Percentiles rank a stretch among this genome's conserved stretches.
Conservation (phyloP, 495 filamentous ascomycete species). For the Poronia punctata region DNA sequence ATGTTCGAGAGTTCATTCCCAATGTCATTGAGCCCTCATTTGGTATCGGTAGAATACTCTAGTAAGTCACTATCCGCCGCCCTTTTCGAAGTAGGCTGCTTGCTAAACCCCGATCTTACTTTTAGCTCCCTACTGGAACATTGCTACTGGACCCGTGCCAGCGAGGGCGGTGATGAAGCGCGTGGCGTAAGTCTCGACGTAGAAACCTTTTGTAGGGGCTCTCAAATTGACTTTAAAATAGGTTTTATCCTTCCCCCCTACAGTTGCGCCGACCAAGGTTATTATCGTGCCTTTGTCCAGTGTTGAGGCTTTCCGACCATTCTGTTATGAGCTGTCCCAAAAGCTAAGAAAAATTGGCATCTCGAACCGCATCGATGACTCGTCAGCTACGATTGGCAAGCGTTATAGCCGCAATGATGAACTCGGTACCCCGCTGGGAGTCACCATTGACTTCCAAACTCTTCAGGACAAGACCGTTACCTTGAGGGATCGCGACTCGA, state of each 20-base stretch:
- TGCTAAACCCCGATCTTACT: not conserved
- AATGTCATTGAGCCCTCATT: slow-evolving; percentile 70
- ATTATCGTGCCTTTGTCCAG: slow-evolving; percentile 65
- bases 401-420: slow-evolving; percentile 69
- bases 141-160: slow-evolving; percentile 56
- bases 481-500: slow-evolving; percentile 66
- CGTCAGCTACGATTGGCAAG: slow-evolving; percentile 65
- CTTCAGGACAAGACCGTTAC: slow-evolving; percentile 64
- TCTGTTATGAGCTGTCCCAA: slow-evolving; percentile 48
- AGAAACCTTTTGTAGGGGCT: not conserved
- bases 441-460: slow-evolving; percentile 71
- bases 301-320: slow-evolving; percentile 53
- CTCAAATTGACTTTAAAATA: slow-evolving; percentile 20
- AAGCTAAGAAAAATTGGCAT: slow-evolving; percentile 55
- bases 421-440: slow-evolving; percentile 62
- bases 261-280: slow-evolving; percentile 68
- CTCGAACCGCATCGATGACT: slow-evolving; percentile 60
- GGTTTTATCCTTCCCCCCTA: slow-evolving; percentile 70
- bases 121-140: slow-evolving; percentile 51
- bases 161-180: slow-evolving; percentile 59
- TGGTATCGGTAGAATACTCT: slow-evolving; percentile 62
- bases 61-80: slow-evolving; percentile 20
- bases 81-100: not conserved
- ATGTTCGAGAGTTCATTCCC: slow-evolving; percentile 55
- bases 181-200: slow-evolving; percentile 50